These are phyloP conservation scores for Komagataella ulmi DNA, from an alignment of 805 yeast species.

Conservation along the genomic window DNA sequence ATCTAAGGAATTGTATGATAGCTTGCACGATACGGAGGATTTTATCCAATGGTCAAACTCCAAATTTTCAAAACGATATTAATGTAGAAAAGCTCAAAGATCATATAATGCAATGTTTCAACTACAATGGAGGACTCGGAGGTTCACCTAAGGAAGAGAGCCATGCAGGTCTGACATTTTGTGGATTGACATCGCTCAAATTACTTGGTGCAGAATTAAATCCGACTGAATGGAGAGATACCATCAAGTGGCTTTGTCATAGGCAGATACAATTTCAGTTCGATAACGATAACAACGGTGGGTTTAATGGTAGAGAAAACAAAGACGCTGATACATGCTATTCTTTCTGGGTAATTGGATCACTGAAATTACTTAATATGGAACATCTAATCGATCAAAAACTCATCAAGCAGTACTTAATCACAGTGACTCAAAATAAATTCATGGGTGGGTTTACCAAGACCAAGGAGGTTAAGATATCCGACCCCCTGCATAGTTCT, in stretches of 20 bases:
- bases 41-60: conserved; percentile 19
- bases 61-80: conserved; percentile 22
- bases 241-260: conserved; percentile 47
- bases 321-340: conserved; percentile 82
- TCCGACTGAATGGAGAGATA: conserved; percentile 17
- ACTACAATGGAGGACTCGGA: conserved; percentile 66
- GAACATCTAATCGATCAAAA: conserved; percentile 20
- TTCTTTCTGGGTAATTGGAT: conserved; percentile 68
- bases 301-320: conserved; percentile 79
- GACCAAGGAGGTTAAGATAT: conserved; percentile 33
- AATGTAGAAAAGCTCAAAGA: conserved; percentile 23
- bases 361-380: conserved; percentile 29
- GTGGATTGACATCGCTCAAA: conserved; percentile 56
- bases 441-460: conserved; percentile 72
- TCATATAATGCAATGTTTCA: conserved; percentile 22
- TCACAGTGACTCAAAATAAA: conserved; percentile 42
- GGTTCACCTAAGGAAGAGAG: conserved; percentile 36
- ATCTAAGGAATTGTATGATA: conserved; percentile 61
- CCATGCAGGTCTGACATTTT: conserved; percentile 80
- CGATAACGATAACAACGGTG: conserved; percentile 50
- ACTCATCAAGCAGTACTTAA: conserved; percentile 27
- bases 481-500: conserved; percentile 62
- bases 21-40: conserved; percentile 53
- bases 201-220: conserved; percentile 19
- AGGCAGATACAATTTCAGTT: conserved; percentile 38